Percentiles rank a stretch among this genome's conserved stretches.
Conservation (phyloP, 2,329 filamentous ascomycete genomes). For the Diaporthe australafricana region DNA sequence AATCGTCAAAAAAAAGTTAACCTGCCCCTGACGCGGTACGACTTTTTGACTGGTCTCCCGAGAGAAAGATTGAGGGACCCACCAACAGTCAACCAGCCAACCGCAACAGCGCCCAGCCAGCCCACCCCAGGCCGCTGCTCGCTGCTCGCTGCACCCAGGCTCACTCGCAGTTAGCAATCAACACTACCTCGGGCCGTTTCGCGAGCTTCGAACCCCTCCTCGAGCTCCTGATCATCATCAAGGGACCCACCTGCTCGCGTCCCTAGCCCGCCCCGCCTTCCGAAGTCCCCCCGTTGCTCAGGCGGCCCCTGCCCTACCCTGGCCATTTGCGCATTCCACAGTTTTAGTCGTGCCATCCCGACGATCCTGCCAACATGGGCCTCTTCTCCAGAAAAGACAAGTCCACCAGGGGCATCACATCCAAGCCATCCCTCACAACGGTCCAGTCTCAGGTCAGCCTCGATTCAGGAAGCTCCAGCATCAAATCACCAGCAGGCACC, state of each 20-base stretch:
- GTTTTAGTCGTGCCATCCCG: neutral
- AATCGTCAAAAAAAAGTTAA: neutral
- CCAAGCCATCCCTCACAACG: constrained; percentile 54
- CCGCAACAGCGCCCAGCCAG: neutral
- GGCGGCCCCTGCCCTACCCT: neutral
- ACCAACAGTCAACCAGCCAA: neutral
- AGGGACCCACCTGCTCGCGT: constrained; percentile 22
- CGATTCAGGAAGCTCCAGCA: constrained; percentile 62
- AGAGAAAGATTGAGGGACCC: constrained; percentile 6
- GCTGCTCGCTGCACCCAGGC: neutral
- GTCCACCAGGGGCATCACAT: constrained; percentile 52
- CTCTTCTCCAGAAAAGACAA: constrained; percentile 68
- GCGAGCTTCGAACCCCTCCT: constrained; percentile 9
- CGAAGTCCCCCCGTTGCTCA: constrained; percentile 30
- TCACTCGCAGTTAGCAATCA: neutral
- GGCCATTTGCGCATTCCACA: neutral
- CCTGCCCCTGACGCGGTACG: constrained; percentile 19
- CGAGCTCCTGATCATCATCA: constrained; percentile 26
- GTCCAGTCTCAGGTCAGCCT: constrained; percentile 63
- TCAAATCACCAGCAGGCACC: constrained; percentile 52
- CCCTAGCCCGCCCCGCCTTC: constrained; percentile 29
- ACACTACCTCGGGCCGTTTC: constrained; percentile 27
- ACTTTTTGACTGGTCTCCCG: neutral
- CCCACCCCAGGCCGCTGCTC: constrained; percentile 6
- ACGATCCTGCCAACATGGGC: constrained; percentile 56